Base-by-base conservation (phyloP, 2,329 filamentous ascomycete genomes). In the Talaromyces verruculosus region DNA sequence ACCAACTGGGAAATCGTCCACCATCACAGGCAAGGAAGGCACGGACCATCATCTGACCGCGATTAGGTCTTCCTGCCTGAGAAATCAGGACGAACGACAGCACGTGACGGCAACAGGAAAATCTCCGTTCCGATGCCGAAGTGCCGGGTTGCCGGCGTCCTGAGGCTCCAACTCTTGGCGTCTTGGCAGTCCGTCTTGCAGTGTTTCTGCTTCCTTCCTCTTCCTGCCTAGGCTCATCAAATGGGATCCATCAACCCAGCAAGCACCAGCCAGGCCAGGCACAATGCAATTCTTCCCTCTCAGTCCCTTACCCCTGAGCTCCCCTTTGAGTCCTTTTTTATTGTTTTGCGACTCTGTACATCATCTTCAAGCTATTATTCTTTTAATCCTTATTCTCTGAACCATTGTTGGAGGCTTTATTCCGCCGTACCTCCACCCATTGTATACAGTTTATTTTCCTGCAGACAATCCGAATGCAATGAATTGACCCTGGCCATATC, bases 21-120 rank as follows among this genome's bases (percentile, higher is more conserved):
- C 28, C 25, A 45, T 43, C 47, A 35, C 47, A 57, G 22, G 49
- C n/a, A 51, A 47, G 47, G 51, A 58, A 37, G 25, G 62, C 62
- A 64, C 51, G 51, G 51, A 49, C 62, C 62, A 60, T 45, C 10
- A 1, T 13, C 33, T 13, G 47, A 39, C 22, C 49, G 47, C 61
- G 25, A 45, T 35, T 41, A 25, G 30, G 41, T 13, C 13, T 30
- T 30, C 2, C 8, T 60, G 57, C 57, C 57, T 45, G 57, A 60
- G 6, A 45, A n/a, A 43, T 30, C 30, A 33, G 30, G 30, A 7
- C 33, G 37, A 22, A 5, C 3, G 0, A 30, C 8, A 17, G 28
- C 62, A 64, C 62, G 62, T 64, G 62, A 64, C 19, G 33, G 25
- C 25, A 15, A 51, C 8, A 28, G 41, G n/a, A 57, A 39, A 57